Evolutionary conservation across 208 protist genomes (phyloP).

Genomic region (Trypanosoma rangeli): DNA sequence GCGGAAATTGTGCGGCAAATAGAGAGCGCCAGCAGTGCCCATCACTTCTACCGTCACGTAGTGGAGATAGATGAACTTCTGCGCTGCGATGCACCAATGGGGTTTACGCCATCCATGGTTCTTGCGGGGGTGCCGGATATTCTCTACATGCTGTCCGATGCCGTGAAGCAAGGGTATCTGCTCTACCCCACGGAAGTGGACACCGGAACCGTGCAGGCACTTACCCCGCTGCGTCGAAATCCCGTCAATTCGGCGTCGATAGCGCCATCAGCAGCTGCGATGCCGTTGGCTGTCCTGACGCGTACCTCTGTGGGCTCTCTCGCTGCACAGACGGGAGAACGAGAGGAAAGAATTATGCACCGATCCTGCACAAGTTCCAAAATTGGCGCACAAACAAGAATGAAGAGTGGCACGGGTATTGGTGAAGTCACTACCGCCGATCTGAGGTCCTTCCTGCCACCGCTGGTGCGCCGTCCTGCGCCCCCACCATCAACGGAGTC

Average conservation of each 20-base stretch:
- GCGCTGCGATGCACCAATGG: slow-evolving; percentile 44
- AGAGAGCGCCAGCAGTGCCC: slow-evolving; percentile 29
- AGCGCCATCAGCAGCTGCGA: background rate
- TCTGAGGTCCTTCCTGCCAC: slow-evolving; percentile 31
- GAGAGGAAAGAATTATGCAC: background rate
- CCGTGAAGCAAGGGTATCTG: slow-evolving; percentile 24
- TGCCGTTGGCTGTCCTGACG: background rate
- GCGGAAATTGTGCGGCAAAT: slow-evolving; percentile 33
- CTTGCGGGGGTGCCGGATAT: slow-evolving; percentile 54
- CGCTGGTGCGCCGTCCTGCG: slow-evolving; percentile 24
- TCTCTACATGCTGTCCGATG: slow-evolving; percentile 24
- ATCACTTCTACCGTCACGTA: slow-evolving; percentile 30
- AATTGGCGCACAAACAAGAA: background rate
- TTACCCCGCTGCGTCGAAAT: slow-evolving; percentile 21
- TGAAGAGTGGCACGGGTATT: background rate
- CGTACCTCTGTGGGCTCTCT: background rate
- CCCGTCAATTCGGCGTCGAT: background rate
- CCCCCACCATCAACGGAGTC: background rate
- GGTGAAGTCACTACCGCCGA: background rate
- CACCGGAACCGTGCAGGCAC: background rate
- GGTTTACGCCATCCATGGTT: slow-evolving; percentile 68
- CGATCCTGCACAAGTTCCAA: background rate
- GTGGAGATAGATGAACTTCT: slow-evolving; percentile 59
- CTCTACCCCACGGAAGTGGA: slow-evolving; percentile 7
- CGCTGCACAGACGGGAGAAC: background rate